Percentiles rank a stretch among this genome's conserved stretches.
These are phyloP conservation scores for Cyclotella cryptica DNA, from an alignment of 108 stramenopile genomes.

Conservation along the genomic window DNA sequence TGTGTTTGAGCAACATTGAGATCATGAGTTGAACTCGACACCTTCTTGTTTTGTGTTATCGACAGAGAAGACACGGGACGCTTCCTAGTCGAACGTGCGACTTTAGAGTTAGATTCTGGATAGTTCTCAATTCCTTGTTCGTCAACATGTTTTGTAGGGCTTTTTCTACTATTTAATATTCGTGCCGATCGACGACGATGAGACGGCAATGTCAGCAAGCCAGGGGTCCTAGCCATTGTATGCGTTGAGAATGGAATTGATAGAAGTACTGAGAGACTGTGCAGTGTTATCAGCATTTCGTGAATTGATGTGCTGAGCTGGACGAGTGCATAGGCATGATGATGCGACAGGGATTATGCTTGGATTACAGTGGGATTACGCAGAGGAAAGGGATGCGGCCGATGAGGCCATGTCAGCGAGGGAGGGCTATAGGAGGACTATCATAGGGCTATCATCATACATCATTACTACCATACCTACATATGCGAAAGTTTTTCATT, in stretches of 20 bases:
- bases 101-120: too few species aligned
- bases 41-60: neutral
- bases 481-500: too few species aligned
- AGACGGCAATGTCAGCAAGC: neutral
- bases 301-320: neutral
- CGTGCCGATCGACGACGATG: constrained; percentile 10
- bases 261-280: constrained; percentile 4
- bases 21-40: neutral
- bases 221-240: neutral
- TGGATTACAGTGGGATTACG: too few species aligned
- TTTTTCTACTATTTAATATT: neutral
- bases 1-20: neutral
- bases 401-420: too few species aligned
- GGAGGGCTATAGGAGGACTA: too few species aligned
- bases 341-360: too few species aligned
- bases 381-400: too few species aligned
- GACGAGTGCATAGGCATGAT: too few species aligned
- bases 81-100: neutral
- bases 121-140: too few species aligned
- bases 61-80: neutral
- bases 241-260: constrained; percentile 1
- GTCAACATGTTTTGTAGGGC: too few species aligned
- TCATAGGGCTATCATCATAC: too few species aligned
- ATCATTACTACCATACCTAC: too few species aligned
- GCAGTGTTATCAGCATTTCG: neutral